Evolutionary conservation across 2,329 filamentous ascomycete species (phyloP), one percentile per base, ranked within the genome.

Genomic region (Arthroderma sp.): DNA sequence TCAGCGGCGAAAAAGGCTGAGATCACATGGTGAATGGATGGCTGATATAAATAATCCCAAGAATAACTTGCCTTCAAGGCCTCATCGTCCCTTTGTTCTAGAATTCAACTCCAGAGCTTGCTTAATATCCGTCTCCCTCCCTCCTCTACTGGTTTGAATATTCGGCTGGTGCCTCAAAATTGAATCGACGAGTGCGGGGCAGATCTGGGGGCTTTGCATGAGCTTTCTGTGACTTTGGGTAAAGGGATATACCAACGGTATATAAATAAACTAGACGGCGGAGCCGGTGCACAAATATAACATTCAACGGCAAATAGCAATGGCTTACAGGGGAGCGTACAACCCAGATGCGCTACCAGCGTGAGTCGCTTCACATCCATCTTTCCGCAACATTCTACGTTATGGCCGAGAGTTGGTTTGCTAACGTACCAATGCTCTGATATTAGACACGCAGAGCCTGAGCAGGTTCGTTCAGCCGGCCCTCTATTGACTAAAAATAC

Each of bases 321-420:
- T 97, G 91, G 91, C 91, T 58, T 97, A 97, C 79, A 95, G 95
- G 75, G 84, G 84, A 71, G 82, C 86, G 57, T 93, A 90, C 77
- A 95, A 98, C 72, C 91, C 91, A 35, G 91, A 98, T 77, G 88
- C 90, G 70, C 83, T 98, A 62, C 91, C 91, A 69, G 89, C 89
- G 87, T 93, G 79, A 76, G 85, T 75, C 38, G 6, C 53, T 57
- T 43, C 55, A 53, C 41, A 23, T 13, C 41, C 19, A 9, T 11
- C 41, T 9, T 15, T 60, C 56, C 25, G 54, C 62, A 52, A 13
- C 59, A 60, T 51, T 23, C 9, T 25, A 13, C 4, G 17, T 58
- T n/a, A n/a, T n/a, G n/a, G n/a, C n/a, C 15, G 38, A 23, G 33
- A 17, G 8, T 13, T 17, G 25, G 44, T n/a, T 15, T 51, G 44